Percentiles rank a stretch among this genome's conserved stretches.
These are phyloP conservation scores for Pichia scutulata DNA, from an alignment of 805 yeast genomes.

Conservation along the genomic window DNA sequence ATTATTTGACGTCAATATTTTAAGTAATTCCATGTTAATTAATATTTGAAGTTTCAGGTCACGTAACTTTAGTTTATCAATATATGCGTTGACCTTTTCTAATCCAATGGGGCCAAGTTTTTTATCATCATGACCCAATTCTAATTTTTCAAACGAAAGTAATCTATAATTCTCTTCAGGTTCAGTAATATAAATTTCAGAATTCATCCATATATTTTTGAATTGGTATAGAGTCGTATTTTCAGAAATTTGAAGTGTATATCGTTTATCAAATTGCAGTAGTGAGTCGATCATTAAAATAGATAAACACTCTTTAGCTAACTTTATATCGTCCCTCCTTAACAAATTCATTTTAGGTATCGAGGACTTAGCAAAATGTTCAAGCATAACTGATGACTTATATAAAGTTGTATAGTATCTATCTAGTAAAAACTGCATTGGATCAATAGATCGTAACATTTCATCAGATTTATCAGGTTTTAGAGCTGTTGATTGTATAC, in stretches of 20 bases:
- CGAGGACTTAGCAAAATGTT: slow-evolving; percentile 27
- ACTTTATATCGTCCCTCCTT: slow-evolving; percentile 17
- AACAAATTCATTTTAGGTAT: slow-evolving; percentile 24
- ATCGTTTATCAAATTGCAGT: slow-evolving; percentile 17
- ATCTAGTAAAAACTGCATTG: slow-evolving; percentile 21
- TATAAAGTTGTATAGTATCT: slow-evolving; percentile 24
- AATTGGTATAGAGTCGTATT: not conserved
- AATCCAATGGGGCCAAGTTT: not conserved
- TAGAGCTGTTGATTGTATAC: too few species aligned
- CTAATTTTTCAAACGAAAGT: not conserved
- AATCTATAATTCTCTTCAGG: not conserved
- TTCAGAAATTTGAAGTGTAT: slow-evolving; percentile 2
- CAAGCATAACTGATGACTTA: slow-evolving; percentile 19
- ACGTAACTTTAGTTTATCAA: slow-evolving; percentile 16
- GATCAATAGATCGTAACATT: slow-evolving; percentile 17
- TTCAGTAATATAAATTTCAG: slow-evolving; percentile 1
- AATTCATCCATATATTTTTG: not conserved
- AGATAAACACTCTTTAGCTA: slow-evolving; percentile 16
- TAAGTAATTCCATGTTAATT: slow-evolving; percentile 21
- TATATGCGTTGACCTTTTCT: slow-evolving; percentile 3
- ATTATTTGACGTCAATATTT: slow-evolving; percentile 8
- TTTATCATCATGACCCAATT: not conserved
- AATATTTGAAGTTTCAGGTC: slow-evolving; percentile 27
- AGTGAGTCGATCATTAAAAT: slow-evolving; percentile 16
- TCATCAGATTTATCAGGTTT: not conserved